phyloP scores from a whole-genome alignment of 768 basidiomycete species.

The Termitomyces sp. region DNA sequence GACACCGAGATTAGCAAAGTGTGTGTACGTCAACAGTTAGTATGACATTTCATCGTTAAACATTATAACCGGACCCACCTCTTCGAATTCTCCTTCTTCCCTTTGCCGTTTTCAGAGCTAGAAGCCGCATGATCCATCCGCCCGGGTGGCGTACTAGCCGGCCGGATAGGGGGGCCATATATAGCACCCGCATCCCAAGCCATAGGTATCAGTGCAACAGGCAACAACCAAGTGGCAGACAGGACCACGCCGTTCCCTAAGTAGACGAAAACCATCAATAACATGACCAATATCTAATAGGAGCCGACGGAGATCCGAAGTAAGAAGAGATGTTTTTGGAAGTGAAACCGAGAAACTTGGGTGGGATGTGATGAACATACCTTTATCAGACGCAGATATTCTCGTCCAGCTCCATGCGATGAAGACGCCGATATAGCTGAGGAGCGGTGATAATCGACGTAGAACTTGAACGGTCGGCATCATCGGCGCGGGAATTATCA shows the following conservation, averaged over 20 bases:
- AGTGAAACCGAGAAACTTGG: no score
- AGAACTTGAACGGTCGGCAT: slow-evolving; percentile 51
- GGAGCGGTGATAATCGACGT: slow-evolving; percentile 57
- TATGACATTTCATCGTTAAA: not conserved
- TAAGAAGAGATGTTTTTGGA: not conserved
- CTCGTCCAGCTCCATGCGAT: slow-evolving; percentile 77
- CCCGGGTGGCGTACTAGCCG: slow-evolving; percentile 2
- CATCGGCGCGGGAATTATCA: slow-evolving; percentile 56
- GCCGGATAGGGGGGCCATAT: slow-evolving; percentile 22
- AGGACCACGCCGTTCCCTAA: slow-evolving; percentile 74
- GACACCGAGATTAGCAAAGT: not conserved
- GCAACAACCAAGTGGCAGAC: slow-evolving; percentile 79
- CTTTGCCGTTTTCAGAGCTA: slow-evolving; percentile 1
- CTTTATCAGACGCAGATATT: slow-evolving; percentile 63
- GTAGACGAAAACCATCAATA: not conserved
- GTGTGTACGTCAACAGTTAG: not conserved
- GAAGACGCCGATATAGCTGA: slow-evolving; percentile 71
- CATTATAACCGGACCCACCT: not conserved
- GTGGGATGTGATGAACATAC: slow-evolving; percentile 24
- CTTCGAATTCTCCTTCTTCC: slow-evolving; percentile 4
- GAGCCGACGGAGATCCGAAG: not conserved
- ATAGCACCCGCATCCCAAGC: slow-evolving; percentile 59
- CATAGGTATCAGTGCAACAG: slow-evolving; percentile 69
- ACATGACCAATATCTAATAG: not conserved
- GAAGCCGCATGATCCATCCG: not conserved